Conservation (phyloP, 1,284 basidiomycete species). For the Pseudozyma sp. region DNA sequence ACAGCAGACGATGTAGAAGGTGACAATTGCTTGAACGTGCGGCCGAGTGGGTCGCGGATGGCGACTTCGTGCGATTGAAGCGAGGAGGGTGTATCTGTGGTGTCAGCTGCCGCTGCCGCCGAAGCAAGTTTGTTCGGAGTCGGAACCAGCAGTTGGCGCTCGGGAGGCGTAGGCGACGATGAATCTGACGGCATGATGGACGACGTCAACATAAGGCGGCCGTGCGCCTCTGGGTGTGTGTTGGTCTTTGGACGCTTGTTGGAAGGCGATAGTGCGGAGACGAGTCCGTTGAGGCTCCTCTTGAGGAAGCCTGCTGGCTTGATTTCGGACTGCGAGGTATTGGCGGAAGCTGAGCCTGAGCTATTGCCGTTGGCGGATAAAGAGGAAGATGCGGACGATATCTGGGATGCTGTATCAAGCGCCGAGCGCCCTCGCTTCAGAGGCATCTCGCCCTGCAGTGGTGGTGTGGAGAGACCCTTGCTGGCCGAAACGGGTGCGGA, state of each 20-base stretch:
- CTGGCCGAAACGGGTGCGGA: not conserved
- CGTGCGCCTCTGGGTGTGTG: not conserved
- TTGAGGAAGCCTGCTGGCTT: conserved; percentile 1
- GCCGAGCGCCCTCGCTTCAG: conserved; percentile 17
- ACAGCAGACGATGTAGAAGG: not conserved
- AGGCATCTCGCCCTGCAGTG: conserved; percentile 19
- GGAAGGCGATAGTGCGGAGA: conserved; percentile 2
- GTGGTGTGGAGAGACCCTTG: not conserved
- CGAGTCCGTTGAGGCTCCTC: conserved; percentile 1
- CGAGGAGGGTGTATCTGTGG: conserved; percentile 1
- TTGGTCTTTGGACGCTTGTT: conserved; percentile 16
- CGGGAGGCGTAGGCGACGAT: not conserved
- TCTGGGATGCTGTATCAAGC: conserved; percentile 10
- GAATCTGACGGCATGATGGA: not conserved
- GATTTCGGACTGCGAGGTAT: not conserved
- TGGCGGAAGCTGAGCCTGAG: not conserved
- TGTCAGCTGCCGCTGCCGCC: not conserved
- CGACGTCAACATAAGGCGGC: not conserved
- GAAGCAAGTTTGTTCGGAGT: conserved; percentile 5
- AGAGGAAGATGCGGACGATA: conserved; percentile 7
- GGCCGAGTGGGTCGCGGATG: conserved; percentile 36
- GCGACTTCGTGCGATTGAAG: conserved; percentile 27
- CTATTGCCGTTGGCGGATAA: not conserved
- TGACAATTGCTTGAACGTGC: conserved; percentile 7
- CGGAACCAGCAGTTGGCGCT: conserved; percentile 32